Base-by-base conservation (phyloP, 208 protist species). In the Wallacemonas sp. region DNA sequence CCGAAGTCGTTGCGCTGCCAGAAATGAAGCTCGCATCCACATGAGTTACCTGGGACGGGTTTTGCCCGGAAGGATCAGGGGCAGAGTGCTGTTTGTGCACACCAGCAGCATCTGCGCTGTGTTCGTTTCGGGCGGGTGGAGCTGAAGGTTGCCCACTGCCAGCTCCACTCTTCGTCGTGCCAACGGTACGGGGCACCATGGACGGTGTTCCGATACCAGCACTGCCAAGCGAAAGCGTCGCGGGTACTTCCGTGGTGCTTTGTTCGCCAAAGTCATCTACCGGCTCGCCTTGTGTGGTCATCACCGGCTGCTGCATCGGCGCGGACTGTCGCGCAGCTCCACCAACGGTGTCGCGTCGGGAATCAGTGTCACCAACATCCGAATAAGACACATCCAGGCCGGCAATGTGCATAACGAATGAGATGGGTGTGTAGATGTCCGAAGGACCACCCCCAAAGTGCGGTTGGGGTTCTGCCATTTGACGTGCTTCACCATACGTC, bases 381-480 rank as follows among this genome's bases (percentile, higher is more conserved):
- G 51, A 39, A n/a, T 58, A 39, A 4, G 51, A 15, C 15, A 58
- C 51, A 1, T 58, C 51, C 28, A 58, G 8, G 12, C 51, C 51
- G 6, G 51, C 51, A 38, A 58, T 17, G 28, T 58, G 51, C 51
- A 58, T 58, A 31, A 58, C 51, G 27, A 58, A 58, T 19, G 51
- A 58, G 17, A 58, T 58, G 0, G 51, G 51, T 34, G 24, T 31
- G 51, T 58, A 39, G 6, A 21, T 3, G 28, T 38, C 51, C 4
- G 51, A 39, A 14, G 8, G 24, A 6, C 46, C 46, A 31, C n/a
- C 46, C 6, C 22, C 9, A 41, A 41, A 41, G 9, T 14, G 36
- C 36, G 6, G 9, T 41, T 14, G 6, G n/a, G n/a, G n/a, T 17
- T 41, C 36, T 41, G 36, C 14, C 36, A 41, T 41, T 41, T 41